phyloP scores from a whole-genome alignment of 495 filamentous ascomycete species.

The Annulohypoxylon moriforme region DNA sequence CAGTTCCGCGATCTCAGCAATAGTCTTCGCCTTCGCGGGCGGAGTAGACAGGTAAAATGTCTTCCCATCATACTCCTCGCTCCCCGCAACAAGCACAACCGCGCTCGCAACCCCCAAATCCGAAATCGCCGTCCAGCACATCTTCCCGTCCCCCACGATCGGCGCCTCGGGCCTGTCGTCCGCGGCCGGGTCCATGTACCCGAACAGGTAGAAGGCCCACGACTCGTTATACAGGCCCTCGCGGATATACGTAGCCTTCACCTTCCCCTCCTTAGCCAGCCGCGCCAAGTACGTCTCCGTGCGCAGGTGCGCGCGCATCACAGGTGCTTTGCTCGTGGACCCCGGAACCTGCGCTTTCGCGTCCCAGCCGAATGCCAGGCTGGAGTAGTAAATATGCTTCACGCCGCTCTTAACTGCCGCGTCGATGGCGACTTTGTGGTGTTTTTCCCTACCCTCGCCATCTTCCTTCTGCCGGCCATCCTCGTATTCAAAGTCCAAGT shows the following conservation, averaged over 20 bases:
- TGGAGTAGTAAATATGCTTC: conserved; percentile 74
- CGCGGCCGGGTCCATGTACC: conserved; percentile 62
- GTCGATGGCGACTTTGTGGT: conserved; percentile 66
- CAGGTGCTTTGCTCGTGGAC: conserved; percentile 52
- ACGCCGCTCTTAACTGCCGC: conserved; percentile 68
- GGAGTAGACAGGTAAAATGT: conserved; percentile 54
- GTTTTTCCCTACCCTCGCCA: conserved; percentile 53
- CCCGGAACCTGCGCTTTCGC: not conserved
- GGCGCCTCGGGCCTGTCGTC: conserved; percentile 45
- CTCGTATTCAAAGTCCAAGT: conserved; percentile 36
- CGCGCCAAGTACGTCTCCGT: conserved; percentile 68
- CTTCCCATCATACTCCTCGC: conserved; percentile 48
- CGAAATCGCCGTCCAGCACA: conserved; percentile 58
- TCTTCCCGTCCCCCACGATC: conserved; percentile 55
- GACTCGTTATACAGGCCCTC: conserved; percentile 76
- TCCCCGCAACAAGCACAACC: conserved; percentile 45
- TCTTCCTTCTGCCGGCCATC: conserved; percentile 42
- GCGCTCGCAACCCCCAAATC: conserved; percentile 59
- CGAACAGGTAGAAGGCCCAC: conserved; percentile 72
- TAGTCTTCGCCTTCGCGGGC: conserved; percentile 38
- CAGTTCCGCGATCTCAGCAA: conserved; percentile 51
- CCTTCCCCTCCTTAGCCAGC: conserved; percentile 33
- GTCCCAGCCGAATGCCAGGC: conserved; percentile 58
- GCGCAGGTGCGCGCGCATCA: conserved; percentile 76
- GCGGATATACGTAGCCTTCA: conserved; percentile 65